Conservation (phyloP, 345 rosid genomes). For the Gossypium stocksii region DNA sequence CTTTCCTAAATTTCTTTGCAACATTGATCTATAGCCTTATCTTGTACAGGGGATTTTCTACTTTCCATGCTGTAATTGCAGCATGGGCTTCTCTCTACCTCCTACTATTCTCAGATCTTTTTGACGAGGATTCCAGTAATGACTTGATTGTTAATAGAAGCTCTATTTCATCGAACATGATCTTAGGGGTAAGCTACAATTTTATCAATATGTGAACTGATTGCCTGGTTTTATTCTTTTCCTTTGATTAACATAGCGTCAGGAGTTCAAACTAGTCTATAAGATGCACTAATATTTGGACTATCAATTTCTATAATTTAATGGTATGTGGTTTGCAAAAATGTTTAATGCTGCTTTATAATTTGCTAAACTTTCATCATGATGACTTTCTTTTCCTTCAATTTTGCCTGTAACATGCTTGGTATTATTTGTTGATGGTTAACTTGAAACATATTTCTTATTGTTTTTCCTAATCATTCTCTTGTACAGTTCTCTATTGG, state of each 20-base stretch:
- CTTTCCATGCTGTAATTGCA: constrained; percentile 67
- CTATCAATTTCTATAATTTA: neutral
- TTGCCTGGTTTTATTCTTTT: neutral
- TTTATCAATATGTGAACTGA: neutral
- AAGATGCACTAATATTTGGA: neutral
- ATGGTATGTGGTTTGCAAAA: neutral
- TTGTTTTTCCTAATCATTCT: neutral
- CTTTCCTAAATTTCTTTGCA: no score
- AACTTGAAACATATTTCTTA: neutral
- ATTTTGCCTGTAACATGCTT: neutral
- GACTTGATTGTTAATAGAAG: constrained; percentile 47
- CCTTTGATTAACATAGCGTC: neutral
- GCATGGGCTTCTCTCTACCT: constrained; percentile 62
- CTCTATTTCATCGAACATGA: constrained; percentile 46
- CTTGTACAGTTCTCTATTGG: constrained; percentile 61
- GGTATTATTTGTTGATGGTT: neutral
- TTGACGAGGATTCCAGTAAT: constrained; percentile 47
- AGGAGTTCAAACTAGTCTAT: neutral
- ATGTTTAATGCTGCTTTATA: neutral
- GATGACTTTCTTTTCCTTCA: neutral
- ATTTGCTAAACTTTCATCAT: neutral
- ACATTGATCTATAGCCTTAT: constrained; percentile 8
- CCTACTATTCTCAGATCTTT: constrained; percentile 53
- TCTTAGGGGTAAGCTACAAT: constrained; percentile 56
- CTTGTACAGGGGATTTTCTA: constrained; percentile 74